Evolutionary conservation across 192 early-diverging fungal genomes (phyloP), one percentile per base, ranked within the genome.

Genomic region (Backusella luteola): DNA sequence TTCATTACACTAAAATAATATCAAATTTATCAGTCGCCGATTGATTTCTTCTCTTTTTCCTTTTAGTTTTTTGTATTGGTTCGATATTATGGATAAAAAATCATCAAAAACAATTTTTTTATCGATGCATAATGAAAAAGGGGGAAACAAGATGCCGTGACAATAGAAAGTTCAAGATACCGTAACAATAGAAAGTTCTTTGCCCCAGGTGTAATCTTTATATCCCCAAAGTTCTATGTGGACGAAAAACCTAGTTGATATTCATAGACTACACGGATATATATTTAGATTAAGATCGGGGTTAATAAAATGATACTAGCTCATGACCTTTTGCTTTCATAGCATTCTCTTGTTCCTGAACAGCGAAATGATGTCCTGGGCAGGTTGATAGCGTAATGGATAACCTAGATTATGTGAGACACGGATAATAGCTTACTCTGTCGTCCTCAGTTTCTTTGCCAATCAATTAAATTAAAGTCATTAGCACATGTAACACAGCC

Each of bases 391-490:
- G 29, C 21, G 53, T 59, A 59, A 59, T 59, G 53, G n/a, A 59
- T 63, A n/a, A 15, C 4, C 56, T 29, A 7, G 56, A 29, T 29
- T 23, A 63, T 63, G 56, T 63, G 56, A 63, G 56, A 63, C 56
- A 63, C 56, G 56, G 21, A 7, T 63, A 63, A 63, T 63, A 26
- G 56, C 56, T 63, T 63, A 63, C 56, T 63, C 26, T 29, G 26
- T 63, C 11, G 12, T 63, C 56, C 23, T 26, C 29, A 2, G 11
- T 59, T 59, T 59, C 56, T 4, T 63, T 63, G 2, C 56, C 56
- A 63, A 63, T 63, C 56, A 63, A 63, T 63, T 63, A 63, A 63
- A 63, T 63, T 63, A 63, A 63, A 29, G 56, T 14, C 56, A 63
- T 63, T 63, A 63, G 56, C 12, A 63, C 6, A 63, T 12, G 56